Percentiles rank a stretch among this genome's conserved stretches.
These are phyloP conservation scores for Plasmodium malariae DNA, from an alignment of 169 alveolate species.

Conservation along the genomic window DNA sequence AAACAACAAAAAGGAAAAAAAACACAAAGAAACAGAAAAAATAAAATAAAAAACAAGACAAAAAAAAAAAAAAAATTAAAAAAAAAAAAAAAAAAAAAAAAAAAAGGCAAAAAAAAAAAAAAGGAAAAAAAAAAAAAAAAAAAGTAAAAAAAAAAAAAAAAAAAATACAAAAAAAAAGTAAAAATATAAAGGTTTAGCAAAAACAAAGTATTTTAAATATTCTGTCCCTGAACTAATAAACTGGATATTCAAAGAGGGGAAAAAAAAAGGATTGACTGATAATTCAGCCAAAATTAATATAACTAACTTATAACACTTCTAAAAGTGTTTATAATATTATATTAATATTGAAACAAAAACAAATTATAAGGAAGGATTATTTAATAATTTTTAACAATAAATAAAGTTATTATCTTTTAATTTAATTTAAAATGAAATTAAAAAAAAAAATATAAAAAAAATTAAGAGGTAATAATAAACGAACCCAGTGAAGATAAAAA, in stretches of 20 bases:
- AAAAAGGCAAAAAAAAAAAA: slow-evolving; percentile 8
- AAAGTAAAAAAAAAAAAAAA: neutral
- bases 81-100: slow-evolving; percentile 15
- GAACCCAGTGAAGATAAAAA: neutral
- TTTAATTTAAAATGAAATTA: neutral
- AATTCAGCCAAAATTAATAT: too few relatives aligned
- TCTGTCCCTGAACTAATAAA: neutral
- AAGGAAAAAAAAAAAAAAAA: slow-evolving; percentile 14
- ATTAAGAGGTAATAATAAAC: too few relatives aligned
- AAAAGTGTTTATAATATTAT: slow-evolving; percentile 4
- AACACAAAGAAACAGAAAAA: slow-evolving; percentile 13
- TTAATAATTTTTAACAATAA: slow-evolving; percentile 10
- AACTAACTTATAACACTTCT: neutral
- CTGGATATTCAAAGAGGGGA: neutral
- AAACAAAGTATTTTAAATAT: slow-evolving; percentile 19
- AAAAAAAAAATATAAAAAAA: slow-evolving; percentile 16
- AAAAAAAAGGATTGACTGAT: neutral
- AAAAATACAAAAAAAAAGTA: neutral
- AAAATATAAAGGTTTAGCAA: slow-evolving; percentile 6
- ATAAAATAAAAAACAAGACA: slow-evolving; percentile 12
- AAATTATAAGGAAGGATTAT: slow-evolving; percentile 4
- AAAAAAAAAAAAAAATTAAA: slow-evolving; percentile 6
- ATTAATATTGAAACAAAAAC: slow-evolving; percentile 9
- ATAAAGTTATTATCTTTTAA: neutral
- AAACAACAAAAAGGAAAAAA: slow-evolving; percentile 18